These are phyloP conservation scores for Candolleomyces efflorescens DNA, from an alignment of 768 basidiomycete genomes.

Conservation along the genomic window DNA sequence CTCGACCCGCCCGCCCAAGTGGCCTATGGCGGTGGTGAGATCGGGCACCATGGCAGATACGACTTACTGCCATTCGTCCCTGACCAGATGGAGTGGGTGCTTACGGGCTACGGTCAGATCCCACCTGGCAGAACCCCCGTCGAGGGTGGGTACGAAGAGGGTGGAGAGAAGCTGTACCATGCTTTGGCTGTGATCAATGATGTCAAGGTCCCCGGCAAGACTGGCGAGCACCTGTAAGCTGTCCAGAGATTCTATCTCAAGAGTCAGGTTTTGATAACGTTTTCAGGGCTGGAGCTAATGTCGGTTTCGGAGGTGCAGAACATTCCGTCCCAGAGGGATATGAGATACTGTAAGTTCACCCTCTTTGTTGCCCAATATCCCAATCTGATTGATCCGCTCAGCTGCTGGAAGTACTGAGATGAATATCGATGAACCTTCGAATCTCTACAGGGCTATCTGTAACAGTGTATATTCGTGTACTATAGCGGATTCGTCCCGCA, in stretches of 20 bases:
- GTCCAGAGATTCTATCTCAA: background rate
- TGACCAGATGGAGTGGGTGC: constrained; percentile 72
- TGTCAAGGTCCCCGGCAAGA: constrained; percentile 68
- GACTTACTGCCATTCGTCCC: constrained; percentile 71
- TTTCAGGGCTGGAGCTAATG: constrained; percentile 36
- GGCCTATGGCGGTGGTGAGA: constrained; percentile 60
- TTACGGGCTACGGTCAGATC: constrained; percentile 53
- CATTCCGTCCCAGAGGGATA: constrained; percentile 36
- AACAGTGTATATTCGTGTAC: no score
- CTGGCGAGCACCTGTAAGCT: constrained; percentile 63
- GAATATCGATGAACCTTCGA: no score
- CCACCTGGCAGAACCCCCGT: constrained; percentile 56
- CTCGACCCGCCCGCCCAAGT: constrained; percentile 52
- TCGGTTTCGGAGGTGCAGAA: constrained; percentile 45
- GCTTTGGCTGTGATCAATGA: constrained; percentile 50
- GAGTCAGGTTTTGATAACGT: background rate
- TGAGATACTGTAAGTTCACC: constrained; percentile 41
- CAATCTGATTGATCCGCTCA: constrained; percentile 12
- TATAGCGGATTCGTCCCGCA: no score
- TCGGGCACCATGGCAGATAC: constrained; percentile 59
- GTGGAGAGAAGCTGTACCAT: constrained; percentile 64
- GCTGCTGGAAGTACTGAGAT: constrained; percentile 34
- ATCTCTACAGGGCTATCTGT: no score
- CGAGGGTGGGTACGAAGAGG: constrained; percentile 74
- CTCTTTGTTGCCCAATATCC: background rate